Evolutionary conservation across 371 early-diverging fungal genomes (phyloP), one percentile per base, ranked within the genome.

Genomic region (Mucor irregularis): DNA sequence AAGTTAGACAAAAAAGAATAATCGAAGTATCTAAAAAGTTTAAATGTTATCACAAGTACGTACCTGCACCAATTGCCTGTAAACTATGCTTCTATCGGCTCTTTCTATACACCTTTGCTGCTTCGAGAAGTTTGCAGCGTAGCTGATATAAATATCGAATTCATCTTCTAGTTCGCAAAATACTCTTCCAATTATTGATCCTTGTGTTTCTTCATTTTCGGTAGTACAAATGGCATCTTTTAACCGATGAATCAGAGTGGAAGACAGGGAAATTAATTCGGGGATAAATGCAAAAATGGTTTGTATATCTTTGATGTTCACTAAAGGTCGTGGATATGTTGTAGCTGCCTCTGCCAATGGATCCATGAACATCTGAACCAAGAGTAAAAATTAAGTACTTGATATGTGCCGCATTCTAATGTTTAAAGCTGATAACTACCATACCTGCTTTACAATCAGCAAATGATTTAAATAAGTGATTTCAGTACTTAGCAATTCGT

Each of bases 311-410:
- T 53, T 61, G 3, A 73, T 44, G 25, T 61, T 77, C 5, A 70
- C 62, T 34, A 71, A 47, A 28, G 76, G 79, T 25, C 65, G 46
- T 4, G 70, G 59, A 22, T 69, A 63, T 28, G 57, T 31, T 46
- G 64, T 66, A 7, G 76, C 68, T 4, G 77, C 76, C 34, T 71
- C 60, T 13, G 65, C 44, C 24, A 74, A 47, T 37, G 80, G 80
- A 58, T 80, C 74, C 74, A 80, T 80, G 49, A 80, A 75, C 48
- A 65, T 59, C 80, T 80, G 38, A 51, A 42, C n/a, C n/a, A n/a
- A n/a, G 22, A 37, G 19, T 19, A 47, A 30, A 34, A 48, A 33
- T 31, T 33, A n/a, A n/a, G n/a, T n/a, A n/a, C n/a, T n/a, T n/a
- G n/a, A n/a, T n/a, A n/a, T n/a, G n/a, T n/a, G n/a, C n/a, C 7